Conservation (phyloP, 805 yeast genomes). For the Kazachstania africana region DNA sequence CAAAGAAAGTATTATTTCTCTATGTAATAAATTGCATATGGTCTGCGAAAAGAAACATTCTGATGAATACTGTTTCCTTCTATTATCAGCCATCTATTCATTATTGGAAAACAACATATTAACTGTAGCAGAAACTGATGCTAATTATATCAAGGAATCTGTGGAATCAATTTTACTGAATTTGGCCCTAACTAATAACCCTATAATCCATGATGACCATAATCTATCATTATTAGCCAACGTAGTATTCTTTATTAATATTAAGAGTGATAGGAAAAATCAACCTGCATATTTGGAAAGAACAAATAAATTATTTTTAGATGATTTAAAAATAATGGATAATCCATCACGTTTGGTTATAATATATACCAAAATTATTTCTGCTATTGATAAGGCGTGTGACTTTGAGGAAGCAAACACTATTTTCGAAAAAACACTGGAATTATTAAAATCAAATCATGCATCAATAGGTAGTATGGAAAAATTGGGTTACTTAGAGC, state of each 20-base stretch:
- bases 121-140: constrained; percentile 8
- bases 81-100: constrained; percentile 19
- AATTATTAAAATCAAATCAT: neutral
- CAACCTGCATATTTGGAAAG: constrained; percentile 38
- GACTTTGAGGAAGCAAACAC: constrained; percentile 12
- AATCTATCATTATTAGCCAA: constrained; percentile 22
- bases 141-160: constrained; percentile 8
- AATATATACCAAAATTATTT: constrained; percentile 34
- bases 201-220: constrained; percentile 15
- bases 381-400: constrained; percentile 38
- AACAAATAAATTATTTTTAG: constrained; percentile 28
- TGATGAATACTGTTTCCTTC: constrained; percentile 17
- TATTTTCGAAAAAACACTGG: constrained; percentile 4
- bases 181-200: constrained; percentile 2
- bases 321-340: constrained; percentile 9
- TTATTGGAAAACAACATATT: constrained; percentile 16
- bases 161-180: constrained; percentile 13
- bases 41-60: constrained; percentile 3
- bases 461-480: constrained; percentile 5
- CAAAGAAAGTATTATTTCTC: constrained; percentile 19
- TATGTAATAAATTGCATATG: constrained; percentile 11
- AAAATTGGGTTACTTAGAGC: constrained; percentile 20
- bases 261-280: constrained; percentile 17
- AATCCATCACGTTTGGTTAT: constrained; percentile 26
- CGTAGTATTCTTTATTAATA: constrained; percentile 25